Evolutionary conservation across 164 flowering plant species (phyloP).

Genomic region (Stephania cephalantha): DNA sequence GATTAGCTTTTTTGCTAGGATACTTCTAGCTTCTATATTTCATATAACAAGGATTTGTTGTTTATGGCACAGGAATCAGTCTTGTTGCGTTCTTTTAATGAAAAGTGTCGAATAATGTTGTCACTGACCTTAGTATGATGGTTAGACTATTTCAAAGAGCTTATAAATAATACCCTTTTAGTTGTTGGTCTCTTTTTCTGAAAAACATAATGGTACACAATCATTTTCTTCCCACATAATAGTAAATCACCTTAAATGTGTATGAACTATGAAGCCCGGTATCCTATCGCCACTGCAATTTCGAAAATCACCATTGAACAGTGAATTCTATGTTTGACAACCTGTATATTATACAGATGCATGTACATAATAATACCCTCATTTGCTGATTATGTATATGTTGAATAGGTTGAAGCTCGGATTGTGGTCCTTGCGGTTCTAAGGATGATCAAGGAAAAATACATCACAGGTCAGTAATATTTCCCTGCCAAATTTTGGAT

Average conservation of each 20-base stretch:
- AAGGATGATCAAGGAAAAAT: slow-evolving; percentile 73
- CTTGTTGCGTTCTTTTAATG: not conserved
- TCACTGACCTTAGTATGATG: not conserved
- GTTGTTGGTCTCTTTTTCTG: not conserved
- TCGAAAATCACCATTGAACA: too few relatives aligned
- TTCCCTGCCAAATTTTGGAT: not conserved
- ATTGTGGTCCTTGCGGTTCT: slow-evolving; percentile 81
- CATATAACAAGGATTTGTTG: not conserved
- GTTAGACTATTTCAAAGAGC: not conserved
- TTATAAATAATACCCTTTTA: not conserved
- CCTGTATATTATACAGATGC: not conserved
- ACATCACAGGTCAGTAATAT: slow-evolving; percentile 37
- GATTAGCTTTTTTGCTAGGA: too few relatives aligned
- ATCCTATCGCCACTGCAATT: too few relatives aligned
- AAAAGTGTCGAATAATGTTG: not conserved
- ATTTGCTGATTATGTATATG: not conserved
- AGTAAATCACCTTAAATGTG: too few relatives aligned
- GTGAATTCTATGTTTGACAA: not conserved
- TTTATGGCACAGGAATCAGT: not conserved
- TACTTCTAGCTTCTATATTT: not conserved
- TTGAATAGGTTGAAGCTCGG: slow-evolving; percentile 81
- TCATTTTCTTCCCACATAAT: not conserved
- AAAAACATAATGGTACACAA: not conserved
- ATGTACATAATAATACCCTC: not conserved
- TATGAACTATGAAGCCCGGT: too few relatives aligned